These are phyloP conservation scores for Yamadazyma dendronema DNA, from an alignment of 1,139 yeast genomes.

Conservation along the genomic window DNA sequence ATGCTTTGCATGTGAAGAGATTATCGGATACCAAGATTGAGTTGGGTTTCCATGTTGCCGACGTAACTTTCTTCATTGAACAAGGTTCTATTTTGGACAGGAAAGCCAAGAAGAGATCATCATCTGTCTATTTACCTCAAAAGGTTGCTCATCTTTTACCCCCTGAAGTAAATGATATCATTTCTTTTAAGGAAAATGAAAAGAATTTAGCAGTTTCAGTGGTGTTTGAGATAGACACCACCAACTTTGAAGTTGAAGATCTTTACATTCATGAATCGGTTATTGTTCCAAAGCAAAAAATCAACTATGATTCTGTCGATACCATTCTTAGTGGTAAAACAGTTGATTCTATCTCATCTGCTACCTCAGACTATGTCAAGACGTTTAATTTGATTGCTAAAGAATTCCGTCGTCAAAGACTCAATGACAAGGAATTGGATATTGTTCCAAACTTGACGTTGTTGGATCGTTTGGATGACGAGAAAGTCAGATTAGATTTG, in stretches of 20 bases:
- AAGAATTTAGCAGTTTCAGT: slow-evolving; percentile 74
- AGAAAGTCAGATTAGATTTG: slow-evolving; percentile 65
- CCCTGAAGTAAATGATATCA: slow-evolving; percentile 51
- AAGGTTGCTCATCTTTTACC: slow-evolving; percentile 71
- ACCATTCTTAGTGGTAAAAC: slow-evolving; percentile 37
- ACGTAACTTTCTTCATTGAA: slow-evolving; percentile 67
- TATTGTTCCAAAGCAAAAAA: slow-evolving; percentile 58
- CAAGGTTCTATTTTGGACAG: slow-evolving; percentile 79
- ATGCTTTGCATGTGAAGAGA: slow-evolving; percentile 74
- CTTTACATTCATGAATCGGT: slow-evolving; percentile 76
- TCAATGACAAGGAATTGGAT: slow-evolving; percentile 49
- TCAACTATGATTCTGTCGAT: slow-evolving; percentile 54
- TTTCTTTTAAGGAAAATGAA: slow-evolving; percentile 64
- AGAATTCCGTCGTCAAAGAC: slow-evolving; percentile 71
- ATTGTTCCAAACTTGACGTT: slow-evolving; percentile 61
- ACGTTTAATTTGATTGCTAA: slow-evolving; percentile 66
- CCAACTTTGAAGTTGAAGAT: slow-evolving; percentile 70
- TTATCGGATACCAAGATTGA: slow-evolving; percentile 61
- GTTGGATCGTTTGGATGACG: slow-evolving; percentile 83
- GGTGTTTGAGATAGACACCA: slow-evolving; percentile 75
- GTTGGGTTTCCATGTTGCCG: slow-evolving; percentile 78
- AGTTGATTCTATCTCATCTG: slow-evolving; percentile 44
- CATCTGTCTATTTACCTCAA: slow-evolving; percentile 89
- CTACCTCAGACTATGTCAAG: slow-evolving; percentile 64
- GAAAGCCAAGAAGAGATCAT: slow-evolving; percentile 86